Conservation (phyloP, 1,139 yeast species). For the Kodamaea ohmeri region DNA sequence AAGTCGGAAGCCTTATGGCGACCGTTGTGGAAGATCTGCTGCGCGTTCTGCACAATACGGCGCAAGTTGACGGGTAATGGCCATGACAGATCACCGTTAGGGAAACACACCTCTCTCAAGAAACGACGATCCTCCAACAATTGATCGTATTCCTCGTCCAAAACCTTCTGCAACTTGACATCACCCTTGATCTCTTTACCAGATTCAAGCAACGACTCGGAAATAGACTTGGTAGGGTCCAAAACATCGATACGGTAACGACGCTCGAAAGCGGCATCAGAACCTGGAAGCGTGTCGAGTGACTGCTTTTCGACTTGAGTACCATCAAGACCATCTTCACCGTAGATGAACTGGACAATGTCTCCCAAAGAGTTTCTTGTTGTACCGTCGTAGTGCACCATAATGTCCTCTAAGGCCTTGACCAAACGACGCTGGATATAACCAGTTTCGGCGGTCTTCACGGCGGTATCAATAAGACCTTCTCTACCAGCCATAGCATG, state of each 20-base stretch:
- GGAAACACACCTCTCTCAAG: conserved; percentile 76
- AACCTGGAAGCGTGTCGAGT: conserved; percentile 94
- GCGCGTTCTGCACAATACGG: conserved; percentile 95
- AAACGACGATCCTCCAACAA: conserved; percentile 72
- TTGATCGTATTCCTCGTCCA: conserved; percentile 84
- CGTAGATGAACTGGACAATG: conserved; percentile 91
- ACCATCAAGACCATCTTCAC: conserved; percentile 99
- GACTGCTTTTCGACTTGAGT: conserved; percentile 97
- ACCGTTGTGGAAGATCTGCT: conserved; percentile 93
- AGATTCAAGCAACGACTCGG: conserved; percentile 76
- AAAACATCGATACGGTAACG: conserved; percentile 87
- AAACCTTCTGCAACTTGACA: conserved; percentile 69
- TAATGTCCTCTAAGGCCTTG: conserved; percentile 96
- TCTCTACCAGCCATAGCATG: conserved; percentile 99
- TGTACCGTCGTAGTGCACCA: conserved; percentile 98
- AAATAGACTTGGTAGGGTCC: conserved; percentile 61
- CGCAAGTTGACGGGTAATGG: conserved; percentile 96
- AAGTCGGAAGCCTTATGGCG: conserved; percentile 88
- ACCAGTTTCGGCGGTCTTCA: conserved; percentile 98
- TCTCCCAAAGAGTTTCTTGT: conserved; percentile 97
- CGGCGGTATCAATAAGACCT: conserved; percentile 99
- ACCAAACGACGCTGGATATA: conserved; percentile 98
- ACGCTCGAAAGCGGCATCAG: conserved; percentile 76
- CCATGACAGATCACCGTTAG: conserved; percentile 94
- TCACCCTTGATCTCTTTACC: conserved; percentile 93